Evolutionary conservation across 176 grass and related monocot genomes (phyloP).

Genomic region (Paspalum vaginatum): DNA sequence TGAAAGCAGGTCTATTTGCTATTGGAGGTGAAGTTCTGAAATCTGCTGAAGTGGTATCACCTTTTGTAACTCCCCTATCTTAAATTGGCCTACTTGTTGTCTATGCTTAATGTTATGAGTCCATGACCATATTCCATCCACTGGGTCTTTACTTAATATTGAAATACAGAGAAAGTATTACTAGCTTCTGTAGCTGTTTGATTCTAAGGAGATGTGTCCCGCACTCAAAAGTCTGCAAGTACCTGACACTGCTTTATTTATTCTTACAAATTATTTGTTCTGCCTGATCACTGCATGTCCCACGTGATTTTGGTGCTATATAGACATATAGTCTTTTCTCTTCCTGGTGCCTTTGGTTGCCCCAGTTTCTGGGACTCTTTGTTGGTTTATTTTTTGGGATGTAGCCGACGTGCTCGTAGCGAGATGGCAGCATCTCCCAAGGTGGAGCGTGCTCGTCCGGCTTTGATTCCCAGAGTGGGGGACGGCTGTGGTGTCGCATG

Average conservation of each 20-base stretch:
- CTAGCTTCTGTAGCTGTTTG: conserved; percentile 12
- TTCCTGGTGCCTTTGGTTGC: background rate
- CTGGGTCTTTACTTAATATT: background rate
- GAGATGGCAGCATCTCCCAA: no score
- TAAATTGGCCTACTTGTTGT: background rate
- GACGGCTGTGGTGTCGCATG: no score
- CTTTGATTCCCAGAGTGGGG: no score
- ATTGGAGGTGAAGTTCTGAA: conserved; percentile 17
- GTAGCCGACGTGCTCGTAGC: background rate
- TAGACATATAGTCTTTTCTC: background rate
- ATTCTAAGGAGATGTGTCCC: background rate
- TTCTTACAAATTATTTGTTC: conserved; percentile 1
- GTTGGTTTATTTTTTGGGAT: background rate
- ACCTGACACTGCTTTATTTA: background rate
- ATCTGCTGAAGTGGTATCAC: background rate
- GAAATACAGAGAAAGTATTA: background rate
- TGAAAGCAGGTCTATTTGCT: conserved; percentile 5
- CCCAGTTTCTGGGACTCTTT: background rate
- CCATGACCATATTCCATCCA: background rate
- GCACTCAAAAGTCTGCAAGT: background rate
- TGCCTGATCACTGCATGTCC: conserved; percentile 9
- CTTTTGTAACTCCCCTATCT: background rate
- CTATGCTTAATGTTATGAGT: conserved; percentile 5
- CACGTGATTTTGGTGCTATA: background rate
- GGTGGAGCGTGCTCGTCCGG: no score